phyloP scores from a whole-genome alignment of 345 rosid species.

The Clarkia xantiana region DNA sequence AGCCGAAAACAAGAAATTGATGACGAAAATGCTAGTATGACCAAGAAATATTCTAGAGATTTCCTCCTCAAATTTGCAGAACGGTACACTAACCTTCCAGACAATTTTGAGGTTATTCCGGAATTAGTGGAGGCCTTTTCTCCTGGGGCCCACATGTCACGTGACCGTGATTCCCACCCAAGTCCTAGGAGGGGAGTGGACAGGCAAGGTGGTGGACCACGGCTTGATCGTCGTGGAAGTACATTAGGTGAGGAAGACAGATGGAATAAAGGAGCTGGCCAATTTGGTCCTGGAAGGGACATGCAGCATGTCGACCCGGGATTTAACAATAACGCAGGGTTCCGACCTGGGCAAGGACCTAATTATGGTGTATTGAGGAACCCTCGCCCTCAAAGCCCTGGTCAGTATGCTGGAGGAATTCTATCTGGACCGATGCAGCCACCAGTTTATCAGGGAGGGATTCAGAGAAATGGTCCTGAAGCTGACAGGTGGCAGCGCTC shows the following conservation, averaged over 20 bases:
- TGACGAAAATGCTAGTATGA: slow-evolving; percentile 24
- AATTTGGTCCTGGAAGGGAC: slow-evolving; percentile 42
- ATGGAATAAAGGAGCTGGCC: slow-evolving; percentile 44
- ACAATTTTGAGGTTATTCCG: slow-evolving; percentile 33
- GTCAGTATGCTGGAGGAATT: slow-evolving; percentile 33
- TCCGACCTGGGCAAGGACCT: slow-evolving; percentile 64
- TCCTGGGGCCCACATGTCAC: slow-evolving; percentile 22
- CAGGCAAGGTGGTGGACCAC: slow-evolving; percentile 44
- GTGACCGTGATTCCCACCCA: slow-evolving; percentile 44
- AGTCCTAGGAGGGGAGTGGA: slow-evolving; percentile 51
- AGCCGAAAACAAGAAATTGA: slow-evolving; percentile 15
- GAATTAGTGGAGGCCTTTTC: slow-evolving; percentile 35
- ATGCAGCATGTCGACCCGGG: slow-evolving; percentile 28
- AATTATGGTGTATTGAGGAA: slow-evolving; percentile 61
- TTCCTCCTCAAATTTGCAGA: slow-evolving; percentile 72
- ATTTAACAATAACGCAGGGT: slow-evolving; percentile 33
- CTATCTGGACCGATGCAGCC: slow-evolving; percentile 65
- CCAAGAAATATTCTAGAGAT: slow-evolving; percentile 85
- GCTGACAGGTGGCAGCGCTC: slow-evolving; percentile 83
- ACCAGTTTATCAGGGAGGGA: slow-evolving; percentile 46
- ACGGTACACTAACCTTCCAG: slow-evolving; percentile 54
- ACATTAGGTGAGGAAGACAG: slow-evolving; percentile 46
- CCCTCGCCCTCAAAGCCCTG: slow-evolving; percentile 46
- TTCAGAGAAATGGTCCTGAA: slow-evolving; percentile 47
- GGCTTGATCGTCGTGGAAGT: slow-evolving; percentile 65